Base-by-base conservation (phyloP, 2,329 filamentous ascomycete genomes). In the Daldinia sp. region DNA sequence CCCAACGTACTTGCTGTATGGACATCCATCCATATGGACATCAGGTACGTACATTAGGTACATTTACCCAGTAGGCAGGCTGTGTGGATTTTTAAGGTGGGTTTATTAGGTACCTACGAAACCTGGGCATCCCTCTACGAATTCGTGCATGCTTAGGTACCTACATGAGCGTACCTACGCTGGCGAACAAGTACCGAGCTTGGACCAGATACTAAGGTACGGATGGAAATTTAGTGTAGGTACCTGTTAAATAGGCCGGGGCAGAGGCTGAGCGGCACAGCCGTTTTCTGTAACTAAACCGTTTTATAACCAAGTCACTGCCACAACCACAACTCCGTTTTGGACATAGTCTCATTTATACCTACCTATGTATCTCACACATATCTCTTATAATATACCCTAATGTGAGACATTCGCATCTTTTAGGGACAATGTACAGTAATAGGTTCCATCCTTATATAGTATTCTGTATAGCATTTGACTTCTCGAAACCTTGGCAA, bases 221-320 rank as follows among this genome's bases (percentile, higher is more conserved):
- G 9, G 32, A 30, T 50, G 11, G 15, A 30, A 21, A 47, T 47
- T 43, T 53, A 34, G n/a, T n/a, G n/a, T n/a, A n/a, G n/a, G n/a
- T n/a, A n/a, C n/a, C n/a, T n/a, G n/a, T n/a, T n/a, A n/a, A n/a
- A n/a, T n/a, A n/a, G n/a, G n/a, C 37, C 25, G 37, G 30, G 15
- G 21, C 32, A 48, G 58, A 52, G 48, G 59, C 51, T 57, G 49
- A 57, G 63, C 53, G 63, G 56, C 63, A 63, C 51, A 63, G 63
- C 54, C 45, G 39, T 59, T 62, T 49, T 51, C 48, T 57, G 34
- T 43, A 30, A 32, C 37, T 30, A 15, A 32, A 34, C 35, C 48
- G 34, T 45, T 60, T 50, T 53, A 17, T 41, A 48, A 48, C 11
- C 9, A 45, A n/a, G 15, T 23, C 7, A 27, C 21, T 25, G 21